Evolutionary conservation across 129 eudicot genomes (phyloP).

Genomic region (Dittrichia graveolens): DNA sequence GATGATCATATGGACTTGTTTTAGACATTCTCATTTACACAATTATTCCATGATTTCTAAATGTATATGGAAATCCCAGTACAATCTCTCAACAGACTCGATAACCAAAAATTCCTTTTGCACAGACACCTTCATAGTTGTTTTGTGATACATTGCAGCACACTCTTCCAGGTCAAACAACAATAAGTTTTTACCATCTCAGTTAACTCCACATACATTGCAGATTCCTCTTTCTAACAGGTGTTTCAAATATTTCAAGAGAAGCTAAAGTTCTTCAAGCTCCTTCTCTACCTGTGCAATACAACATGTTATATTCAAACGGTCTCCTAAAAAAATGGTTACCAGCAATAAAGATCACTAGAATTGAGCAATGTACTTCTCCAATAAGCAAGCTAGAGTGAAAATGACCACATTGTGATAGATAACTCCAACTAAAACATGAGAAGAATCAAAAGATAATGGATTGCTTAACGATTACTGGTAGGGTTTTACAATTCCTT

Average conservation of each 20-base stretch:
- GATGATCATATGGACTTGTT: background rate
- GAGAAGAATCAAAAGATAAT: no score
- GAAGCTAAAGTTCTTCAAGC: slow-evolving; percentile 39
- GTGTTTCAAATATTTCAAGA: slow-evolving; percentile 39
- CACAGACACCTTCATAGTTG: background rate
- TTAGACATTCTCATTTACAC: background rate
- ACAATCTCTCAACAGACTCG: background rate
- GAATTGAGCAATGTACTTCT: no score
- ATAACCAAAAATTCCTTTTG: background rate
- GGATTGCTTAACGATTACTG: no score
- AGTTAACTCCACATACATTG: slow-evolving; percentile 52
- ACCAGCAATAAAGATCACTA: no score
- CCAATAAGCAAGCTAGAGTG: no score
- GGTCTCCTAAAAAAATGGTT: background rate
- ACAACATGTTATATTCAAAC: slow-evolving; percentile 22
- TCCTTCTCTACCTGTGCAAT: slow-evolving; percentile 42
- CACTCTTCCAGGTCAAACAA: slow-evolving; percentile 48
- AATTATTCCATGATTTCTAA: background rate
- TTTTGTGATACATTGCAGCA: background rate
- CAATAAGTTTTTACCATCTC: slow-evolving; percentile 42
- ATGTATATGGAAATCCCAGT: no score
- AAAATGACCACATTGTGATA: no score
- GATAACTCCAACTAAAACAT: no score
- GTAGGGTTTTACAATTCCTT: no score
- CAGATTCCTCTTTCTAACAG: slow-evolving; percentile 56